phyloP scores from a whole-genome alignment of 345 rosid species.

The Populus alba region DNA sequence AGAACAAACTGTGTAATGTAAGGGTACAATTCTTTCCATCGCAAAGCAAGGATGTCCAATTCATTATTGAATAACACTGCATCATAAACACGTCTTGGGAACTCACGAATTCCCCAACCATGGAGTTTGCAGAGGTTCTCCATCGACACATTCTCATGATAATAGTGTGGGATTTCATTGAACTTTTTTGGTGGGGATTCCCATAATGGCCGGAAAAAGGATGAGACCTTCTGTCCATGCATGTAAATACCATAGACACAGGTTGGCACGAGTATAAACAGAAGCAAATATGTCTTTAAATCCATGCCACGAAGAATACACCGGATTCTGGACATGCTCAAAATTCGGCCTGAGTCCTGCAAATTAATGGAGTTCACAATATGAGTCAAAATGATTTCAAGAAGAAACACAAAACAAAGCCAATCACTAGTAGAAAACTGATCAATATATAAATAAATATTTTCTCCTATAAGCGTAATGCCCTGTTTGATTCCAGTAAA shows the following conservation, averaged over 20 bases:
- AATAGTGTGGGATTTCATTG: conserved; percentile 70
- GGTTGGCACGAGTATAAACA: conserved; percentile 66
- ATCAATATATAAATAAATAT: not conserved
- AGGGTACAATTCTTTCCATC: conserved; percentile 83
- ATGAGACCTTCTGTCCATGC: conserved; percentile 78
- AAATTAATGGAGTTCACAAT: conserved; percentile 2
- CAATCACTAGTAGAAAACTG: not conserved
- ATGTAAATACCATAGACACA: conserved; percentile 58
- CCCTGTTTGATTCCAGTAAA: not conserved
- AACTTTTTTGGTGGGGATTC: conserved; percentile 83
- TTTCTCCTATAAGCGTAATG: not conserved
- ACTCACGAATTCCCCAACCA: conserved; percentile 83
- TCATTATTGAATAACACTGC: conserved; percentile 82
- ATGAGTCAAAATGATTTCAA: conserved; percentile 6
- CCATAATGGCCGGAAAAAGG: conserved; percentile 81
- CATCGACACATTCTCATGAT: conserved; percentile 81
- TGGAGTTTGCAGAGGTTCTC: conserved; percentile 76
- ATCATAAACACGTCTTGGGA: conserved; percentile 80
- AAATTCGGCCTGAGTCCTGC: conserved; percentile 75
- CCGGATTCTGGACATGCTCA: conserved; percentile 81
- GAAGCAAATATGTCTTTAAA: conserved; percentile 62
- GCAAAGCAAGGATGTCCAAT: conserved; percentile 60
- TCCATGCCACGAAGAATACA: conserved; percentile 92
- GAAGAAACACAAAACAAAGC: not conserved
- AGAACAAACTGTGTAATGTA: conserved; percentile 74